Base-by-base conservation (phyloP, 805 yeast species). In the Starmera pachycereana region DNA sequence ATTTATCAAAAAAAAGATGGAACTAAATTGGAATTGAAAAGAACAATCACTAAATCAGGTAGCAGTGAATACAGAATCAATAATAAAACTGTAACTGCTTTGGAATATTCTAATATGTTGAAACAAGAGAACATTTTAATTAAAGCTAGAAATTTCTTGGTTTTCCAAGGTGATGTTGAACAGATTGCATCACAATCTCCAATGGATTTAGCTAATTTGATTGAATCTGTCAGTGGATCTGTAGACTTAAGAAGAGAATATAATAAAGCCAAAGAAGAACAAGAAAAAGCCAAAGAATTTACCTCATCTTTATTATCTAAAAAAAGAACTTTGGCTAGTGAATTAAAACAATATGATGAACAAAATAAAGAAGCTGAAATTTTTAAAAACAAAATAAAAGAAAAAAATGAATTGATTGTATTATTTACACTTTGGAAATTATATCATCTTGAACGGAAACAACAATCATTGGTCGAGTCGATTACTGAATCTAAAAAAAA, bases 151-250 rank as follows among this genome's bases (percentile, higher is more conserved):
- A 92, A 92, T 58, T 90, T 90, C 52, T 63, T 92, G 44, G 97
- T 92, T 8, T 88, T 90, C 56, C 98, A 92, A 65, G 97, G 98
- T 44, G 97, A 90, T 56, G 95, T 92, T 38, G 97, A 90, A 57
- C 82, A 79, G 50, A 78, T 92, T 33, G 97, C 97, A 0, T 72
- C 95, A 0, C 95, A 89, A 56, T 76, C 90, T 0, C 76, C 97
- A 0, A 59, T 61, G 19, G 95, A 87, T 32, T 67, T 92, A 44
- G 76, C 94, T 2, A 69, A 64, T 35, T 60, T 89, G 44, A 65
- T 92, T 40, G 98, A 92, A 60, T 76, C 76, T 12, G 77, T 92
- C 25, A 82, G 94, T 44, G 96, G 96, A 0, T 84, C 96, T 0
- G 60, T 66, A 8, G 92, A 84, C 32, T 72, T 57, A 48, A 72